Evolutionary conservation across 345 rosid species (phyloP), one percentile per base, ranked within the genome.

Genomic region (Laguncularia racemosa): DNA sequence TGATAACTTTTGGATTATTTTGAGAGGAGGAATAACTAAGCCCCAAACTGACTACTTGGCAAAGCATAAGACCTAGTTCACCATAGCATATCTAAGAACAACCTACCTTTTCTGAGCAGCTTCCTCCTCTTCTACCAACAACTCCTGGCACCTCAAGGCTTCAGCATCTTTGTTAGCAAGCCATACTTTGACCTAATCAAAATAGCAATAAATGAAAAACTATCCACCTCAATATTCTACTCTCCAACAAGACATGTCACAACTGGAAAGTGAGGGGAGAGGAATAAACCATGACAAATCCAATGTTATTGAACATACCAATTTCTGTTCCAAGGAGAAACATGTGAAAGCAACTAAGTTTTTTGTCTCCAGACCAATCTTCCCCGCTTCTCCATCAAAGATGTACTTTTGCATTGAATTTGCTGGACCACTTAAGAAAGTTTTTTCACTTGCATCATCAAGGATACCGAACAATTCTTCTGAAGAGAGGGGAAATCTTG

Each of bases 111-210:
- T 84, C 67, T 67, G 91, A 47, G 92, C 89, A 66, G 95, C 95
- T 80, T 90, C 99, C 78, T 95, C 97, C 74, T 95, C 99, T 75
- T 90, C 96, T 71, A 95, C 80, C 23, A 90, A 81, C 74, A 87
- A 71, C 65, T 88, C 84, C 80, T 95, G 95, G 75, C 90, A 88
- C 75, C 95, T 80, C 74, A 90, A 66, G 63, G 97, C 96, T 76
- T 90, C 96, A 20, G 92, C 96, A 66, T 90, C 99, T 80, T 85
- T 84, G 75, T 90, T 92, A 55, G 90, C 91, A 50, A 85, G 83
- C 97, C 97, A 95, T 28, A 83, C 96, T 69, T 84, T 79, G 23
- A 90, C 76, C 99, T 93, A 61, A 61, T 33, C 51, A 55, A 20
- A 61, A 62, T 61, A 40, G 15, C 17, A 55, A 60, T 43, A 28